A percentile compares a stretch with the other conserved stretches of the same genome.
These are phyloP conservation scores for Coniochaeta hoffmannii DNA, from an alignment of 2,329 filamentous ascomycete species.

Conservation along the genomic window DNA sequence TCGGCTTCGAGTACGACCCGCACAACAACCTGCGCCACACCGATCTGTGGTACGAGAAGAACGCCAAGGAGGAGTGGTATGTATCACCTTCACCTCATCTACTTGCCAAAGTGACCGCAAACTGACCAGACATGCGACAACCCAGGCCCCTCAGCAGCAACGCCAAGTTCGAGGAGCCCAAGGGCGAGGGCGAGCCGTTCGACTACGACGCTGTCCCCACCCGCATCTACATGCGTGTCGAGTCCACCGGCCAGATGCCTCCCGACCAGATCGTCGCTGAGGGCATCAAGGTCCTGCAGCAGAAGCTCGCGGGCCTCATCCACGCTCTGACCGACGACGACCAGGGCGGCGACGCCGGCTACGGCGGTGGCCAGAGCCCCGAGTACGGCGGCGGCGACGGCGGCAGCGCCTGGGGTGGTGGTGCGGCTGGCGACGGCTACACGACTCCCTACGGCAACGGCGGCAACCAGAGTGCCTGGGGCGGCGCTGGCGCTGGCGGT, in stretches of 20 bases:
- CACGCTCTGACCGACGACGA: slow-evolving; percentile 42
- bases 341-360: slow-evolving; percentile 32
- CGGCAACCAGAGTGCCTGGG: slow-evolving; percentile 59
- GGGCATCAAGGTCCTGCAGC: slow-evolving; percentile 81
- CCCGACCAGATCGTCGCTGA: slow-evolving; percentile 85
- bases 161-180: slow-evolving; percentile 69
- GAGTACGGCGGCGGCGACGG: slow-evolving; percentile 52
- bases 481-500: slow-evolving; percentile 46
- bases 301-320: slow-evolving; percentile 75
- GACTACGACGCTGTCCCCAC: slow-evolving; percentile 81
- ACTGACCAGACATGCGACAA: neutral
- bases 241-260: slow-evolving; percentile 79
- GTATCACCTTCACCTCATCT: slow-evolving; percentile 20
- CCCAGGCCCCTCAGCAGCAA: slow-evolving; percentile 74
- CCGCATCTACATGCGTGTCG: slow-evolving; percentile 90
- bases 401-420: slow-evolving; percentile 48
- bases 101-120: neutral
- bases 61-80: slow-evolving; percentile 78
- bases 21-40: slow-evolving; percentile 92
- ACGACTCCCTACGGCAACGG: slow-evolving; percentile 57
- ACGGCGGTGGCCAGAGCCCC: slow-evolving; percentile 59
- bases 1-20: slow-evolving; percentile 97
- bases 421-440: slow-evolving; percentile 32
- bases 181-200: slow-evolving; percentile 77
- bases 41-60: slow-evolving; percentile 91